phyloP scores from a whole-genome alignment of 495 filamentous ascomycete species.

The Niebla homalea region DNA sequence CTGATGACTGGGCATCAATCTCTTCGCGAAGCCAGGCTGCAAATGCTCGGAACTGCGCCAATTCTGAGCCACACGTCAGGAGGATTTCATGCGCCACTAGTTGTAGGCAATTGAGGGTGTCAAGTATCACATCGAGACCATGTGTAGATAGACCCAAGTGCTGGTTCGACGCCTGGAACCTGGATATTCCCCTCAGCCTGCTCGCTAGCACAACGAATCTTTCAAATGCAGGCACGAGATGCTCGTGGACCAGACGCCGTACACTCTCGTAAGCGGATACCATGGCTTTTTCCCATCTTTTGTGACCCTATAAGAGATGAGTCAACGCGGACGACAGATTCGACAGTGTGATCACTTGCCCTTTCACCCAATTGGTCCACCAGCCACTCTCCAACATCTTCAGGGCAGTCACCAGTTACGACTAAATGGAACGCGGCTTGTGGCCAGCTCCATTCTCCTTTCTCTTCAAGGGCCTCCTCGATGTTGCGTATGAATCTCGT shows the following conservation, averaged over 20 bases:
- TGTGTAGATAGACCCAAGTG: slow-evolving; percentile 50
- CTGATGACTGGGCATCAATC: slow-evolving; percentile 48
- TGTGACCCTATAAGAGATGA: slow-evolving; percentile 57
- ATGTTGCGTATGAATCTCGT: slow-evolving; percentile 61
- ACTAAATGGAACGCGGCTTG: slow-evolving; percentile 76
- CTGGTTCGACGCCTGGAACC: slow-evolving; percentile 57
- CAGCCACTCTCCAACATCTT: slow-evolving; percentile 71
- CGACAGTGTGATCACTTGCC: slow-evolving; percentile 31
- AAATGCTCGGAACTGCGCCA: slow-evolving; percentile 65
- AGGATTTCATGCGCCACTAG: slow-evolving; percentile 65
- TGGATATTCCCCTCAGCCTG: slow-evolving; percentile 72
- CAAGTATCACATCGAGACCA: slow-evolving; percentile 45
- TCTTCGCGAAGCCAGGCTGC: slow-evolving; percentile 75
- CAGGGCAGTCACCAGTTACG: slow-evolving; percentile 68
- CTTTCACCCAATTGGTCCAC: slow-evolving; percentile 75
- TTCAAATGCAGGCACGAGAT: slow-evolving; percentile 76
- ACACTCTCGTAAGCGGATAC: slow-evolving; percentile 63
- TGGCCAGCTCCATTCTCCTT: slow-evolving; percentile 48
- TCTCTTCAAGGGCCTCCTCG: slow-evolving; percentile 47
- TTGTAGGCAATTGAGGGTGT: slow-evolving; percentile 60
- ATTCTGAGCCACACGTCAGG: slow-evolving; percentile 57
- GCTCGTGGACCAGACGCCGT: slow-evolving; percentile 66
- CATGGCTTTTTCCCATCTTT: slow-evolving; percentile 87
- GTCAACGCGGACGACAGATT: background rate
- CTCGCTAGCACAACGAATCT: slow-evolving; percentile 70